Percentiles rank a stretch among this genome's conserved stretches.
phyloP scores from a whole-genome alignment of 495 filamentous ascomycete genomes.

The Melanomma pulvis-pyrius region DNA sequence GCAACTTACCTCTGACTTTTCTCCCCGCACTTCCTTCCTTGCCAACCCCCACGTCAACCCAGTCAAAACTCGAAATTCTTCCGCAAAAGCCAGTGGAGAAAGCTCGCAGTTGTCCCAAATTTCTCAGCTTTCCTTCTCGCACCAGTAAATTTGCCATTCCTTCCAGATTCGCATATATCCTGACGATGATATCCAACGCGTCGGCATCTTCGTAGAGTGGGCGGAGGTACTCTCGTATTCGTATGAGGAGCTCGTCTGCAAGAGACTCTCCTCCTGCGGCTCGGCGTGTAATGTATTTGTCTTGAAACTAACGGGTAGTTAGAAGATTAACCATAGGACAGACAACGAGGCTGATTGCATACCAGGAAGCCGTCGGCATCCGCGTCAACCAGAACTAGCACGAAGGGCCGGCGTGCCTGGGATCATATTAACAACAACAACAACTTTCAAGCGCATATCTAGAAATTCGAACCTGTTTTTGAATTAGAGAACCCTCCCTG shows the following conservation, averaged over 20 bases:
- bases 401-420: conserved; percentile 30
- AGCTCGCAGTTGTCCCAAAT: conserved; percentile 35
- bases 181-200: conserved; percentile 44
- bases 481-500: conserved; percentile 24
- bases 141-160: conserved; percentile 43
- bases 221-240: conserved; percentile 43
- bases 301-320: conserved; percentile 42
- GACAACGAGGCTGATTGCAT: background rate
- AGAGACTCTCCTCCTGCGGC: conserved; percentile 46
- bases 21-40: conserved; percentile 31
- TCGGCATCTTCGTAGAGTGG: conserved; percentile 38
- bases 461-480: conserved; percentile 20
- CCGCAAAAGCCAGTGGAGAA: conserved; percentile 35
- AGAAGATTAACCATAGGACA: background rate
- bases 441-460: too few relatives aligned
- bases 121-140: conserved; percentile 38
- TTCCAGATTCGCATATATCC: conserved; percentile 48
- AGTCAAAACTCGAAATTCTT: conserved; percentile 32
- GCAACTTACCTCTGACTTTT: conserved; percentile 31
- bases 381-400: conserved; percentile 34
- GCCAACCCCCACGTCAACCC: conserved; percentile 34
- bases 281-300: conserved; percentile 43
- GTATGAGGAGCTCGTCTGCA: conserved; percentile 45
- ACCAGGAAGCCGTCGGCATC: conserved; percentile 39
- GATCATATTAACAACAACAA: conserved; percentile 2